Base-by-base conservation (phyloP, 805 yeast genomes). In the Schizosaccharomyces osmophilus region DNA sequence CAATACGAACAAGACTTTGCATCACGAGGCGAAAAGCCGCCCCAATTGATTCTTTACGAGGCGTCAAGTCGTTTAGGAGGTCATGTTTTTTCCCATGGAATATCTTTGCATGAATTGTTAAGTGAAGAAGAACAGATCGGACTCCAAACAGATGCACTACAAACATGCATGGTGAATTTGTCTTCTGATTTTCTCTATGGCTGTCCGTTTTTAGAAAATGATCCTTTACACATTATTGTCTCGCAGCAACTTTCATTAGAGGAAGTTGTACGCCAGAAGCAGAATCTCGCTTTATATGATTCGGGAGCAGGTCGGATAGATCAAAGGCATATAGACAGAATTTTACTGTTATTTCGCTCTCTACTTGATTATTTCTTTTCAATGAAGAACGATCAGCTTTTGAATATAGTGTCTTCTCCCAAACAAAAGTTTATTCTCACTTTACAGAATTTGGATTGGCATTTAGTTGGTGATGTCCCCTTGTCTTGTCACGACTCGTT, bases 1-100 rank as follows among this genome's bases (percentile, higher is more conserved):
- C 67, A 72, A 43, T 73, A 73, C 62, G 67, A 69, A 29, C 63
- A 66, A 41, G 67, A 67, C 8, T 72, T 73, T 59, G 62, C 66
- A 22, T 31, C 62, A 15, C 74, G 73, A 48, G 72, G 71, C 61
- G 75, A 73, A 59, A 75, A 70, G 29, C 59, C 72, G 13, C 77
- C 77, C 1, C 71, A 73, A 11, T 71, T 74, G 13, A 62, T 74
- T 11, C 65, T 74, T 3, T 65, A 74, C 0, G 77, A 74, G 62
- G 76, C 72, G 1, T 68, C 76, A 32, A 65, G 69, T 24, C 66
- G 77, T 41, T 71, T 74, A 17, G 77, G 77, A 29, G 77, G 77
- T 4, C 69, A 77, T 8, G 69, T 74, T 5, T 72, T 73, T 65
- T 67, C 74, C 6, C 72, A 73, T 2, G 70, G 69, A 9, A 17